Percentiles rank a stretch among this genome's conserved stretches.
phyloP scores from a whole-genome alignment of 176 grass and related monocot species.

The Secale cereale region DNA sequence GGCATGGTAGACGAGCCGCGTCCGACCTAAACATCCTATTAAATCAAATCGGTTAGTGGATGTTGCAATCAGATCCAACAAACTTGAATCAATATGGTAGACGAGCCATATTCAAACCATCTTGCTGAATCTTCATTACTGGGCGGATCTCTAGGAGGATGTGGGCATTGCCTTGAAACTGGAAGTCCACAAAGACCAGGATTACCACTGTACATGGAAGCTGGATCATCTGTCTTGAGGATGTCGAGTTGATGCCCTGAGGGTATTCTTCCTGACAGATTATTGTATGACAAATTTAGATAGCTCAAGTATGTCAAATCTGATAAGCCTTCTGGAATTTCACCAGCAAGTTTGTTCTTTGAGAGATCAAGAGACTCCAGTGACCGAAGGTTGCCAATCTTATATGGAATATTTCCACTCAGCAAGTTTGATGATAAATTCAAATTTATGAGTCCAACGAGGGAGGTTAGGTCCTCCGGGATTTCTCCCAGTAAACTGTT shows the following conservation, averaged over 20 bases:
- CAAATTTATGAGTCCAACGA: neutral
- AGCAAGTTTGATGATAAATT: neutral
- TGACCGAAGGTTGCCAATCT: neutral
- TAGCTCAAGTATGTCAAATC: neutral
- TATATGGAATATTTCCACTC: neutral
- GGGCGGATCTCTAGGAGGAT: neutral
- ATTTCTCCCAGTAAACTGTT: no score
- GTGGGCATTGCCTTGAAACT: neutral
- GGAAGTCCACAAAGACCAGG: neutral
- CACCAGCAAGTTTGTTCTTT: neutral
- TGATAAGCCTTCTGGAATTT: neutral
- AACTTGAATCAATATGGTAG: no score
- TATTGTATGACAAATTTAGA: neutral
- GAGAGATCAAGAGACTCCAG: neutral
- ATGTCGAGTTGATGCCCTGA: neutral
- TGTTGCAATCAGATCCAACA: no score
- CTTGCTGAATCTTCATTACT: neutral
- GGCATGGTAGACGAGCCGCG: no score
- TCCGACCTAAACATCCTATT: no score
- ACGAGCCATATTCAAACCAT: neutral
- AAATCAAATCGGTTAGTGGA: no score
- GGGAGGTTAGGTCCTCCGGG: neutral
- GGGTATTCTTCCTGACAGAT: neutral
- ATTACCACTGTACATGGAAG: neutral
- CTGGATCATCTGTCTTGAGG: neutral